Conservation (phyloP, 352 stramenopile genomes). For the Aphanomyces invadans region DNA sequence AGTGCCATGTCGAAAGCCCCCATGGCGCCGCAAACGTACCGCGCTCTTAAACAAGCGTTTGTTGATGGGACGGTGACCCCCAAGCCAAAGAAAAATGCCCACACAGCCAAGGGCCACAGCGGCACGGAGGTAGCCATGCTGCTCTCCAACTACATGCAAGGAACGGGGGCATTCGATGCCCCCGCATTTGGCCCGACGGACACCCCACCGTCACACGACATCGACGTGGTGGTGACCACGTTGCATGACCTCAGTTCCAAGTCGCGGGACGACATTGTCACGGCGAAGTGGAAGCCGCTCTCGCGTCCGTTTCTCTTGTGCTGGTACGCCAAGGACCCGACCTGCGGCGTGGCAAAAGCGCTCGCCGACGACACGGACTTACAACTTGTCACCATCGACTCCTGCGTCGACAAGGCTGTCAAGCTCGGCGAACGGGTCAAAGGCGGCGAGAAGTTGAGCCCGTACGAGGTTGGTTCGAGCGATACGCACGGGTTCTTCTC, state of each 20-base stretch:
- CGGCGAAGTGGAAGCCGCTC: conserved; percentile 4
- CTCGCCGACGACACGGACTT: conserved; percentile 20
- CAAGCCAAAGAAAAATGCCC: background rate
- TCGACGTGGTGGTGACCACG: background rate
- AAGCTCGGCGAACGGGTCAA: conserved; percentile 52
- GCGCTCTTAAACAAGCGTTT: conserved; percentile 9
- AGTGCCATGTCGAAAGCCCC: background rate
- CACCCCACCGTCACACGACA: background rate
- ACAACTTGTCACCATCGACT: conserved; percentile 33
- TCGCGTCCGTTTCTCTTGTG: background rate
- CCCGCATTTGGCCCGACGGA: background rate
- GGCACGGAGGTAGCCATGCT: conserved; percentile 1
- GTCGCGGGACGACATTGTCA: background rate
- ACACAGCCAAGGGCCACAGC: background rate
- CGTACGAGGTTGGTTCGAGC: conserved; percentile 38
- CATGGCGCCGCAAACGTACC: conserved; percentile 5
- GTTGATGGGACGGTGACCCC: background rate
- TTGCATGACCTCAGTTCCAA: conserved; percentile 4
- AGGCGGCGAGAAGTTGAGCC: conserved; percentile 28
- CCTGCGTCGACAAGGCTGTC: conserved; percentile 46
- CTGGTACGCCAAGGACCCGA: conserved; percentile 22
- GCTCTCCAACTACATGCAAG: conserved; percentile 3
- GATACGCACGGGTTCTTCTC: background rate
- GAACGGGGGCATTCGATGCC: background rate
- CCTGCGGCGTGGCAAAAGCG: background rate